Base-by-base conservation (phyloP, 176 grass and related monocot species). In the Eragrostis curvula region DNA sequence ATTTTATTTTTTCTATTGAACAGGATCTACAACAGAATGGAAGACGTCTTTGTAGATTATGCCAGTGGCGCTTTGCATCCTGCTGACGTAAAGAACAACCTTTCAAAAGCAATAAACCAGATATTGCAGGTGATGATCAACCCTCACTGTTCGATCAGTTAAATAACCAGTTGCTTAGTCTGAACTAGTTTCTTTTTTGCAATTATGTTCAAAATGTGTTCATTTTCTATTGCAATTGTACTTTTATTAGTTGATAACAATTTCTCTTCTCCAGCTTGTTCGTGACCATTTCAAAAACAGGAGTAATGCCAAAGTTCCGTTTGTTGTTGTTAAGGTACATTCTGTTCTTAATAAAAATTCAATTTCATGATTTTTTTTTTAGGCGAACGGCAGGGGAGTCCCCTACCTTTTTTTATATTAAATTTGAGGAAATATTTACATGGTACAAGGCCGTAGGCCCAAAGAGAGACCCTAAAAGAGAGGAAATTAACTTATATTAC, bases 1-100 rank as follows among this genome's bases (percentile, higher is more conserved):
- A 13, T 28, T 14, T 49, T 12, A 16, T 61, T 25, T n/a, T 30
- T 43, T n/a, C 66, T 25, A 36, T 36, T 36, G 32, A 76, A 18
- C 70, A 91, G 89, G 63, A 66, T 79, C 63, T 91, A 70, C 51
- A 74, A 45, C 2, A 78, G 44, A 50, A 82, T 88, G 46, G 76
- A 88, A 85, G 89, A 88, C 49, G 40, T 91, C 51, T 66, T 81
- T 27, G 39, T 10, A n/a, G 85, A 91, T 70, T 88, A 91, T 78
- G 71, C 65, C 30, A 91, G 76, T 29, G 89, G 89, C 43, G 68
- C 67, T 56, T 81, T 91, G 40, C 89, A 91, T 73, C 89, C 89
- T 28, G 85, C 66, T 16, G 89, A 91, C 72, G 63, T 91, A 21
- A 91, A 91, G 64, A 63, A 77, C 44, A 70, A 81, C 40, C 85